Evolutionary conservation across 1,139 yeast genomes (phyloP).

Genomic region (Wickerhamiella infanticola): DNA sequence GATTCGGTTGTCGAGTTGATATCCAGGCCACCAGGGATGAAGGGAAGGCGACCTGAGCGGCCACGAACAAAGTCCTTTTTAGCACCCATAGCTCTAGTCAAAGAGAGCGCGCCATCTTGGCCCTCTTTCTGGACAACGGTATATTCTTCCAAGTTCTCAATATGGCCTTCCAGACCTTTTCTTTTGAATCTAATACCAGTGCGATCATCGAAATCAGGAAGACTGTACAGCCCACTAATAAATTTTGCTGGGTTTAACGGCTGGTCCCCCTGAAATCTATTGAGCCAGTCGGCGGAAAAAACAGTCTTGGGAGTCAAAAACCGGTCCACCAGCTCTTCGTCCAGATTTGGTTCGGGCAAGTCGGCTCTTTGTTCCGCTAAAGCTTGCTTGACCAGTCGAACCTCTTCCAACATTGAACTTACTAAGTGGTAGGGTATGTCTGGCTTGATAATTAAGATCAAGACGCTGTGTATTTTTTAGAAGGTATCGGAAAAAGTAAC

Average conservation of each 20-base stretch:
- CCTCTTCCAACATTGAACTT: not conserved
- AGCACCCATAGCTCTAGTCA: conserved; percentile 52
- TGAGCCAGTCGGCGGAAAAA: conserved; percentile 23
- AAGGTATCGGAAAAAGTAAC: no score
- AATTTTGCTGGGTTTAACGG: conserved; percentile 25
- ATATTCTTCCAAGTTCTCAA: conserved; percentile 49
- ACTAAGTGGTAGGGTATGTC: not conserved
- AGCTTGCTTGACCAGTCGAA: not conserved
- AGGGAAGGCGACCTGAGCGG: conserved; percentile 63
- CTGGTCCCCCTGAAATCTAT: conserved; percentile 22
- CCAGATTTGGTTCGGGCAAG: conserved; percentile 23
- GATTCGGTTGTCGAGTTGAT: conserved; percentile 25
- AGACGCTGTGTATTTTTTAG: no score
- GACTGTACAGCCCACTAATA: conserved; percentile 22
- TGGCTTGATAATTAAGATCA: no score
- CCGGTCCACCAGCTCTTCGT: conserved; percentile 12
- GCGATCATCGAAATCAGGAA: conserved; percentile 28
- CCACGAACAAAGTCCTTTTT: conserved; percentile 54
- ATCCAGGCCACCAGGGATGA: conserved; percentile 78
- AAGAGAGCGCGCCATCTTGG: conserved; percentile 47
- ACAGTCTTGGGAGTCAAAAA: conserved; percentile 22
- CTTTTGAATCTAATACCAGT: conserved; percentile 30
- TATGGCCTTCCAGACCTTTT: conserved; percentile 57
- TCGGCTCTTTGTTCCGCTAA: conserved; percentile 31
- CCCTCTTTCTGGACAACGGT: conserved; percentile 37